These are phyloP conservation scores for Tolypocladium ophioglossoides DNA, from an alignment of 2,329 filamentous ascomycete genomes.

Conservation along the genomic window DNA sequence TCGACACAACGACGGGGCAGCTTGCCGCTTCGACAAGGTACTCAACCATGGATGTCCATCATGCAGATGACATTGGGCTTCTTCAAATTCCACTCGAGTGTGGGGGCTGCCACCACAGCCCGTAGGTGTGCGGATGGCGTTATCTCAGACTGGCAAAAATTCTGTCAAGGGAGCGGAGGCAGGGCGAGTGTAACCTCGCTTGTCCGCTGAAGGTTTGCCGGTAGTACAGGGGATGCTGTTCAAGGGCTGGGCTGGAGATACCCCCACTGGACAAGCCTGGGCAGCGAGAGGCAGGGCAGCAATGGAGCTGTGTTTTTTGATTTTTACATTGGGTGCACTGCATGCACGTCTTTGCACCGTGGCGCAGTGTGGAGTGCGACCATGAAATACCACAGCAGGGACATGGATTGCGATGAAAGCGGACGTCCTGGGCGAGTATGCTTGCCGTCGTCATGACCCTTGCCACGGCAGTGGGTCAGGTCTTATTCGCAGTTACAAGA, in stretches of 20 bases:
- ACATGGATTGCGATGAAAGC: neutral
- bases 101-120: neutral
- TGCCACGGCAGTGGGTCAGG: neutral
- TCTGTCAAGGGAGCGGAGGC: neutral
- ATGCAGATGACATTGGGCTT: neutral
- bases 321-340: neutral
- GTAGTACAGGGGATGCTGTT: neutral
- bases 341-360: neutral
- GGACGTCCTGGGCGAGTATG: neutral
- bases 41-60: neutral
- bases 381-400: neutral
- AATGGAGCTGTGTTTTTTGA: neutral
- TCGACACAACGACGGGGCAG: neutral
- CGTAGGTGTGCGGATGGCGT: neutral
- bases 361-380: neutral
- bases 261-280: neutral
- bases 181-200: neutral
- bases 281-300: neutral
- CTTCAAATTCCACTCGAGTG: neutral
- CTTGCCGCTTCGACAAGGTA: neutral
- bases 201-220: neutral
- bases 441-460: neutral
- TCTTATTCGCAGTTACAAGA: neutral
- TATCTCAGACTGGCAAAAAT: neutral
- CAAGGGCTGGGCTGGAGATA: neutral